Percentiles rank a stretch among this genome's conserved stretches.
These are phyloP conservation scores for Colletotrichum filicis DNA, from an alignment of 2,329 filamentous ascomycete species.

Conservation along the genomic window DNA sequence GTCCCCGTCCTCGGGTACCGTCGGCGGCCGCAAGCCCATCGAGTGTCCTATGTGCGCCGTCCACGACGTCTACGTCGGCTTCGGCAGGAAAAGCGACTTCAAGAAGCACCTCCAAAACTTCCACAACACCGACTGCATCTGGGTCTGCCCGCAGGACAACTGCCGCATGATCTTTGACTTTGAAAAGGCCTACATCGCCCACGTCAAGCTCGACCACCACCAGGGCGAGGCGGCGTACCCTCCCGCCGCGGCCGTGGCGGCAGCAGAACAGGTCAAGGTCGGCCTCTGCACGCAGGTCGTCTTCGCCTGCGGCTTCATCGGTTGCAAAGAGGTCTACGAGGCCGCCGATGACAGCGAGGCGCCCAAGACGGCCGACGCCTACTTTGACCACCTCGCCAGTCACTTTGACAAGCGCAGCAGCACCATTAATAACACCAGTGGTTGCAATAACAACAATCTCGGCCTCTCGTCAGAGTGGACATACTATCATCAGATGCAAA, in stretches of 20 bases:
- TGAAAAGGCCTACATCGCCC: conserved; percentile 56
- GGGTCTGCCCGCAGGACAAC: conserved; percentile 54
- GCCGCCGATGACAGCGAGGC: conserved; percentile 50
- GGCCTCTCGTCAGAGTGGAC: conserved; percentile 47
- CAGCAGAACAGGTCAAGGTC: conserved; percentile 49
- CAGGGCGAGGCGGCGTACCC: conserved; percentile 39
- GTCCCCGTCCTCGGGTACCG: not conserved
- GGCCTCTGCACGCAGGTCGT: conserved; percentile 56
- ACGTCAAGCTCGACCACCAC: conserved; percentile 55
- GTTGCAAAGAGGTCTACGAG: conserved; percentile 56
- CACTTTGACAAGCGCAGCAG: conserved; percentile 52
- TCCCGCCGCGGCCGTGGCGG: conserved; percentile 44
- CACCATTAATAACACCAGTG: conserved; percentile 50
- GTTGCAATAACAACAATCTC: conserved; percentile 50
- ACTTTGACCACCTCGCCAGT: conserved; percentile 59
- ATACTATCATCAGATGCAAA: conserved; percentile 55
- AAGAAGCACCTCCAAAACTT: conserved; percentile 62
- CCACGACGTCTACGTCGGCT: conserved; percentile 57
- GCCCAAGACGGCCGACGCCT: conserved; percentile 51
- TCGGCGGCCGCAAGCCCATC: conserved; percentile 36
- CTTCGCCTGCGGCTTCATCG: conserved; percentile 55
- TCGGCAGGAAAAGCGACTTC: conserved; percentile 59
- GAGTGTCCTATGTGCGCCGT: conserved; percentile 58
- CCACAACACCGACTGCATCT: conserved; percentile 54
- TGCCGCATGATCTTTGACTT: conserved; percentile 57